Base-by-base conservation (phyloP, 768 basidiomycete genomes). In the Pleurotus eryngii region DNA sequence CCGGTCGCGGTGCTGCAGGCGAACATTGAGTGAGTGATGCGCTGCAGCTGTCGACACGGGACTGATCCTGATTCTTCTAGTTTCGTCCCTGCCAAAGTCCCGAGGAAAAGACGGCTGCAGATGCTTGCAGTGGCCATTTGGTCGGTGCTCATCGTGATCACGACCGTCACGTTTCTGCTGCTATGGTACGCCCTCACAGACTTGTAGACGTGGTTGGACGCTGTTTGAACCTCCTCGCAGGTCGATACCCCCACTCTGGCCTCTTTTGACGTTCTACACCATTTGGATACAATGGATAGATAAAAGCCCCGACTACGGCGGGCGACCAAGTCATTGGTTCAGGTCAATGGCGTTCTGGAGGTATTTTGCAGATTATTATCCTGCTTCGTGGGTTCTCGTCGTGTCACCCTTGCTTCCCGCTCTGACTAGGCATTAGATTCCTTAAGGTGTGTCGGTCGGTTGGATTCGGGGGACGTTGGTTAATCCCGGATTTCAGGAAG, bases 291-390 rank as follows among this genome's bases (percentile, higher is more conserved):
- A 73, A 14, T 87, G 78, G 69, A 76, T 92, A 57, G 97, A 98
- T 70, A 74, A 76, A 14, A 86, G 87, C 48, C 91, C 93, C 0
- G 87, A 89, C 59, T 66, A 77, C 48, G 81, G 97, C 56, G 83
- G 92, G 57, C 68, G 93, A 35, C 77, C 86, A 27, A 88, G 82
- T 60, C 76, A 76, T 20, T 94, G 89, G 91, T 82, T 92, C 59
- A 81, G 94, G 26, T 80, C 80, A 6, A 65, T 78, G 60, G 72
- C 76, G 45, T 81, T 92, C 61, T 98, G 94, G 93, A 82, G 75
- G 66, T 93, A 94, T 66, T 98, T 96, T 75, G 92, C 94, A 18
- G 90, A 91, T 59, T 90, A 93, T 70, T 95, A 94, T 64, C 92
- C 92, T 64, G 87, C 89, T 48, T 89, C 89, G 91, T 93, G 74